phyloP scores from a whole-genome alignment of 495 filamentous ascomycete genomes.

The Cetradonia linearis region DNA sequence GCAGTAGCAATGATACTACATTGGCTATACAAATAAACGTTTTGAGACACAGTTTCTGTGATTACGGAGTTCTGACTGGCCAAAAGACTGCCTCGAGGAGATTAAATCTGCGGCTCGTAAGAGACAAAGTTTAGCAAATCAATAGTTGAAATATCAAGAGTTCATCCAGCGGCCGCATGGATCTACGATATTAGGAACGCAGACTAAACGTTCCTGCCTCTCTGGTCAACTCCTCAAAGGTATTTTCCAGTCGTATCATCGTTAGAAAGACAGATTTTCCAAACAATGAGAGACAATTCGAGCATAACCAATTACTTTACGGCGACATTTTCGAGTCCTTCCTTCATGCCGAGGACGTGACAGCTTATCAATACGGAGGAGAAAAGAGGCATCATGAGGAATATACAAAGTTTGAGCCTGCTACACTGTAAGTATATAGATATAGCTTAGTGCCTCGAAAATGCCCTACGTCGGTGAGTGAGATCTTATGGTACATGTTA shows the following conservation, averaged over 20 bases:
- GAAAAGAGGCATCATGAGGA: not conserved
- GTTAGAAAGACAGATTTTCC: not conserved
- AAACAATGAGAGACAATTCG: not conserved
- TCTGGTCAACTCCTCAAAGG: not conserved
- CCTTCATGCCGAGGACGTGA: not conserved
- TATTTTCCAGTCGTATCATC: not conserved
- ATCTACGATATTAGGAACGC: not conserved
- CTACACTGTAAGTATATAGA: not conserved
- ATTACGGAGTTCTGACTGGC: not conserved
- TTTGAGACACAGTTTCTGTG: not conserved
- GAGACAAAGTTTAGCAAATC: not conserved
- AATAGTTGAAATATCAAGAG: not conserved
- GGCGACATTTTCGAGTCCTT: not conserved
- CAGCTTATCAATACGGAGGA: not conserved
- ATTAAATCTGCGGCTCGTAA: not conserved
- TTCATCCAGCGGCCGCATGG: not conserved
- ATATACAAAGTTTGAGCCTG: not conserved
- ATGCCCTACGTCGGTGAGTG: not conserved
- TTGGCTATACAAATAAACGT: not conserved
- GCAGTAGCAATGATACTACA: not conserved
- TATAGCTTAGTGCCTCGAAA: not conserved
- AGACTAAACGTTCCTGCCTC: not conserved
- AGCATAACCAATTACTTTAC: not conserved
- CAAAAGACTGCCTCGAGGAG: not conserved
- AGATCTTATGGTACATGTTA: not conserved